Percentiles rank a stretch among this genome's conserved stretches.
phyloP scores from a whole-genome alignment of 169 alveolate species.

The Nephromyces sp. region DNA sequence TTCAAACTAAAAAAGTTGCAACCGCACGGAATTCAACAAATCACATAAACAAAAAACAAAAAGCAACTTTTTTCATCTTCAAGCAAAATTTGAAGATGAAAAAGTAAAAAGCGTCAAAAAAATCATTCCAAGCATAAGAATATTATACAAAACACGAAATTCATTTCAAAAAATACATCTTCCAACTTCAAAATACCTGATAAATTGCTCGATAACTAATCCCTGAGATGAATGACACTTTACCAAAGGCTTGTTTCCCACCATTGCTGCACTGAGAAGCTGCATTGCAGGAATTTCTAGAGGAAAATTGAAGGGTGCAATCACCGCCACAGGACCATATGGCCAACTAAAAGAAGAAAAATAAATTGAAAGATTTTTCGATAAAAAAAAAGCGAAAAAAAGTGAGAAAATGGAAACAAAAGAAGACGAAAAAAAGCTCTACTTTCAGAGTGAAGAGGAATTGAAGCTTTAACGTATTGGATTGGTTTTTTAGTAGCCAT shows the following conservation, averaged over 20 bases:
- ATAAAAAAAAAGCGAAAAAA: background rate
- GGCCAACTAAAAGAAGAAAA: slow-evolving; percentile 58
- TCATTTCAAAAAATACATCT: background rate
- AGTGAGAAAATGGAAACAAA: background rate
- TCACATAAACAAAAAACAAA: too few species aligned
- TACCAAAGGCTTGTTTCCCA: slow-evolving; percentile 64
- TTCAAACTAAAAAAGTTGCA: too few species aligned
- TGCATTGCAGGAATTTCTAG: slow-evolving; percentile 71
- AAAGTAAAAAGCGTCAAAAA: too few species aligned
- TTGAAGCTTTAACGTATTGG: too few species aligned
- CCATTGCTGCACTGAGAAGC: slow-evolving; percentile 60
- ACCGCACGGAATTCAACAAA: too few species aligned
- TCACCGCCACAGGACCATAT: slow-evolving; percentile 65
- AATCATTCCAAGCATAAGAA: too few species aligned
- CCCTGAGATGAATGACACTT: slow-evolving; percentile 57
- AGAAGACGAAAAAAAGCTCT: too few species aligned
- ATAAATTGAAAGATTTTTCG: background rate
- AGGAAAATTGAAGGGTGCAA: slow-evolving; percentile 79
- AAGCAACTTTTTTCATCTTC: too few species aligned
- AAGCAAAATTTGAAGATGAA: too few species aligned
- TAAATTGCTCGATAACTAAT: slow-evolving; percentile 58
- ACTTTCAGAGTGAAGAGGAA: too few species aligned
- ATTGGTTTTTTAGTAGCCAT: too few species aligned
- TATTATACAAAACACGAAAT: background rate
- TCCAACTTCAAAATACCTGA: slow-evolving; percentile 29